These are phyloP conservation scores for Cercospora zeina DNA, from an alignment of 2,329 filamentous ascomycete species.

Conservation along the genomic window DNA sequence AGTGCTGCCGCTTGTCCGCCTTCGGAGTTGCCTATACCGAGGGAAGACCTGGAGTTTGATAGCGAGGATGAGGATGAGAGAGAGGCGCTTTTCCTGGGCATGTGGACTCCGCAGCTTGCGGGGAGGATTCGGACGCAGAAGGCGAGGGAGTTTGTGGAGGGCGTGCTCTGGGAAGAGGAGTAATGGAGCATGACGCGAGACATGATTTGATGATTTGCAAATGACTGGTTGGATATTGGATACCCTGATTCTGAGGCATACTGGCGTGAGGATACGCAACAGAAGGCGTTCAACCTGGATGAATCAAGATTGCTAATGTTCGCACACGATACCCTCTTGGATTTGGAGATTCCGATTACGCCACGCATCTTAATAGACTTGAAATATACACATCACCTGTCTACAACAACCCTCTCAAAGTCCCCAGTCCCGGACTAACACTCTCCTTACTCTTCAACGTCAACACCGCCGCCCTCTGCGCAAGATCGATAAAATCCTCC, in stretches of 20 bases:
- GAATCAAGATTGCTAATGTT: background rate
- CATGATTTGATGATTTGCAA: background rate
- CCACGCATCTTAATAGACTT: background rate
- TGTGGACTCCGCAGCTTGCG: slow-evolving; percentile 60
- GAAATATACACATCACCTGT: background rate
- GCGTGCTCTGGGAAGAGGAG: slow-evolving; percentile 11
- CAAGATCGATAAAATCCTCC: slow-evolving; percentile 69
- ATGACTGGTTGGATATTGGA: slow-evolving; percentile 1
- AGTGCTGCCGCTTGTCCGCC: slow-evolving; percentile 39
- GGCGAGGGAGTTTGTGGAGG: slow-evolving; percentile 17
- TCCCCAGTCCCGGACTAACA: slow-evolving; percentile 62
- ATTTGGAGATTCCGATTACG: background rate
- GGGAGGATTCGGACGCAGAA: slow-evolving; percentile 47
- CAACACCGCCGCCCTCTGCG: slow-evolving; percentile 76
- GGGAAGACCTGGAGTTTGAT: slow-evolving; percentile 58
- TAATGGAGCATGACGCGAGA: background rate
- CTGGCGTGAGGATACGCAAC: background rate
- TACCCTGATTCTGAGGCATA: slow-evolving; percentile 3
- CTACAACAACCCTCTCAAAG: slow-evolving; percentile 41
- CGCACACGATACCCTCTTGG: background rate
- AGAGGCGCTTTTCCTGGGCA: slow-evolving; percentile 63
- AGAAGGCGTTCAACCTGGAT: background rate
- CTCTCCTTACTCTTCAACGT: slow-evolving; percentile 74
- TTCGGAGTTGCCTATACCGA: slow-evolving; percentile 23
- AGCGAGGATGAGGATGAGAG: slow-evolving; percentile 67